Evolutionary conservation across 805 yeast genomes (phyloP).

Genomic region (Zygotorulaspora sp.): DNA sequence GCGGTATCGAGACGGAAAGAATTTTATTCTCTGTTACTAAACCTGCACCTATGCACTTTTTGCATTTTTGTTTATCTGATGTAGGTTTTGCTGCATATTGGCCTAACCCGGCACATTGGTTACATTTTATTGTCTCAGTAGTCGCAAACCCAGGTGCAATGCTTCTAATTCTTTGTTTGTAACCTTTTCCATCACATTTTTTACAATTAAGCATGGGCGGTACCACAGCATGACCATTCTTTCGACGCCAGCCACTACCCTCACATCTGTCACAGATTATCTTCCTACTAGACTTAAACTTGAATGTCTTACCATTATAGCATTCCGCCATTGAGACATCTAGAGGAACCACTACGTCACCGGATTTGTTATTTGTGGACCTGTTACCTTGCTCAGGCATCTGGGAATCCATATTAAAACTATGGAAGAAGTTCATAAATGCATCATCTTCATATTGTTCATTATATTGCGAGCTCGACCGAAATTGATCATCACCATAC

Average conservation of each 20-base stretch:
- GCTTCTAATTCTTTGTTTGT: constrained; percentile 52
- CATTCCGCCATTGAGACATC: constrained; percentile 67
- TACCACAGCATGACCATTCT: constrained; percentile 22
- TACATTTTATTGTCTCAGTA: constrained; percentile 56
- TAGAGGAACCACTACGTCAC: constrained; percentile 54
- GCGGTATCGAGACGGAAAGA: constrained; percentile 69
- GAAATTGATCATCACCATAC: constrained; percentile 40
- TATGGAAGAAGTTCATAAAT: constrained; percentile 65
- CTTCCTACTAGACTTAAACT: constrained; percentile 66
- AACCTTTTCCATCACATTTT: constrained; percentile 71
- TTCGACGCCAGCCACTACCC: constrained; percentile 65
- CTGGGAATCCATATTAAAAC: constrained; percentile 16
- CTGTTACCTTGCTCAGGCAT: constrained; percentile 3
- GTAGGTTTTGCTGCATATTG: constrained; percentile 33
- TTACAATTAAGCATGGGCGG: constrained; percentile 54
- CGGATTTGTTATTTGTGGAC: constrained; percentile 6
- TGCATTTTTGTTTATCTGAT: constrained; percentile 63
- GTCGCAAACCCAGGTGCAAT: constrained; percentile 75
- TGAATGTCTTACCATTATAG: constrained; percentile 75
- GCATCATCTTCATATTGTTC: constrained; percentile 66
- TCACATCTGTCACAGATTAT: constrained; percentile 66
- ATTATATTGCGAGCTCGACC: constrained; percentile 18
- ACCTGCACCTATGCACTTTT: constrained; percentile 64
- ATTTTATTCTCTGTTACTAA: constrained; percentile 61
- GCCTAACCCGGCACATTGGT: constrained; percentile 69